Evolutionary conservation across 106 monocot species (phyloP).

Genomic region (Amphibolis antarctica): DNA sequence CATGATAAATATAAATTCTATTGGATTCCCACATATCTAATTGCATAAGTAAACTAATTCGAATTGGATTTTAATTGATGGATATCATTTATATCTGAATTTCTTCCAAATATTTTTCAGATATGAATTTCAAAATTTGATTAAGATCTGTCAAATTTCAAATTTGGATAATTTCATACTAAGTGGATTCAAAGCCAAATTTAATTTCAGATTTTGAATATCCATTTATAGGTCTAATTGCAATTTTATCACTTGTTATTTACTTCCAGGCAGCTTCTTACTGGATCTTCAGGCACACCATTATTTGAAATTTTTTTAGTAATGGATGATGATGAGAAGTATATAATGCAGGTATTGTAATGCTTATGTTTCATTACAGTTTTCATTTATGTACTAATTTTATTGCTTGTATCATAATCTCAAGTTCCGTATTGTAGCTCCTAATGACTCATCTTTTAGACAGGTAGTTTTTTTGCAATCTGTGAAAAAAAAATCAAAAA

Average conservation of each 20-base stretch:
- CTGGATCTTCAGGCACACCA: conserved; percentile 62
- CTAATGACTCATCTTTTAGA: conserved; percentile 14
- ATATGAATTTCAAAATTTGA: too few relatives aligned
- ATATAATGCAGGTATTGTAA: conserved; percentile 48
- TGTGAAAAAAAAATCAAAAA: conserved; percentile 35
- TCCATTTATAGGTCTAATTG: too few relatives aligned
- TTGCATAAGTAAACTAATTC: too few relatives aligned
- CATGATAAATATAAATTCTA: too few relatives aligned
- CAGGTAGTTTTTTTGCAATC: conserved; percentile 73
- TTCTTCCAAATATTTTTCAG: too few relatives aligned
- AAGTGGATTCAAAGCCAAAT: too few relatives aligned
- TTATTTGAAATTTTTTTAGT: conserved; percentile 88
- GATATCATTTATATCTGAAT: too few relatives aligned
- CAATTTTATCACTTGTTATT: background rate
- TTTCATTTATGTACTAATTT: background rate
- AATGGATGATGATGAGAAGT: conserved; percentile 59
- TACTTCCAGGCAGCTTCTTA: conserved; percentile 62
- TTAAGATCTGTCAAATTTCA: too few relatives aligned
- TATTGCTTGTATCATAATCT: background rate
- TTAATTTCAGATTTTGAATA: too few relatives aligned
- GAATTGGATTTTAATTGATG: too few relatives aligned
- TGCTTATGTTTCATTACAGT: background rate
- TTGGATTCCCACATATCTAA: too few relatives aligned
- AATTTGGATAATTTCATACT: too few relatives aligned
- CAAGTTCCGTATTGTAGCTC: background rate